Percentiles rank a stretch among this genome's conserved stretches.
Evolutionary conservation across 148 eudicot genomes (phyloP).

Genomic region (Dianthus caryophyllus): DNA sequence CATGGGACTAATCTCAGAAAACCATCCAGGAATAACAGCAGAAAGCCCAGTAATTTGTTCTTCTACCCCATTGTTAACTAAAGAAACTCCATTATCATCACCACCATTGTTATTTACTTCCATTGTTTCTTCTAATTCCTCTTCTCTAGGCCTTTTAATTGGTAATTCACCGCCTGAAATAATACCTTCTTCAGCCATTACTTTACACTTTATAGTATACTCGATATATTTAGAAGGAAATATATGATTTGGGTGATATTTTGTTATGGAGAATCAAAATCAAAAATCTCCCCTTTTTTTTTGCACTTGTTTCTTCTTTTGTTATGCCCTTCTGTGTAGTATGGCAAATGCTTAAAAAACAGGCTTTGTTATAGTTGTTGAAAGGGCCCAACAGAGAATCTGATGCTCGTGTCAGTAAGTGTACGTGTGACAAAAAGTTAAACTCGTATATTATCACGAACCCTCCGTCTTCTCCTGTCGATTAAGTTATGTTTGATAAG

Average conservation of each 20-base stretch:
- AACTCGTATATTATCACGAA: not conserved
- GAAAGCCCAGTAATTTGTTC: slow-evolving; percentile 31
- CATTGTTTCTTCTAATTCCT: slow-evolving; percentile 30
- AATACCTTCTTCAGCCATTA: slow-evolving; percentile 40
- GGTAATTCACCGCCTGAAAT: slow-evolving; percentile 37
- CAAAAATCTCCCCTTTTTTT: too few species aligned
- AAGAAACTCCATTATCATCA: slow-evolving; percentile 25
- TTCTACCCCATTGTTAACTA: slow-evolving; percentile 17
- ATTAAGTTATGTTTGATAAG: not conserved
- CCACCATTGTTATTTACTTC: slow-evolving; percentile 23
- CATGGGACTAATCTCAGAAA: too few species aligned
- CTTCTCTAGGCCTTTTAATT: slow-evolving; percentile 43
- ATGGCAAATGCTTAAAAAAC: slow-evolving; percentile 1
- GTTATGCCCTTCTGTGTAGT: too few species aligned
- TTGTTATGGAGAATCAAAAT: too few species aligned
- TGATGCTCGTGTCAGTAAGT: not conserved
- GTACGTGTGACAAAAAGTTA: slow-evolving; percentile 1
- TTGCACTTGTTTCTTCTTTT: too few species aligned
- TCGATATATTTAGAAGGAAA: not conserved
- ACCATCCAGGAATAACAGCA: slow-evolving; percentile 75
- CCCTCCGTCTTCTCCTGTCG: not conserved
- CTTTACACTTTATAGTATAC: not conserved
- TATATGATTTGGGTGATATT: too few species aligned
- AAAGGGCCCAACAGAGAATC: not conserved
- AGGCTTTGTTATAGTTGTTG: not conserved